phyloP scores from a whole-genome alignment of 2,329 filamentous ascomycete genomes.

The Sporothrix inflata region DNA sequence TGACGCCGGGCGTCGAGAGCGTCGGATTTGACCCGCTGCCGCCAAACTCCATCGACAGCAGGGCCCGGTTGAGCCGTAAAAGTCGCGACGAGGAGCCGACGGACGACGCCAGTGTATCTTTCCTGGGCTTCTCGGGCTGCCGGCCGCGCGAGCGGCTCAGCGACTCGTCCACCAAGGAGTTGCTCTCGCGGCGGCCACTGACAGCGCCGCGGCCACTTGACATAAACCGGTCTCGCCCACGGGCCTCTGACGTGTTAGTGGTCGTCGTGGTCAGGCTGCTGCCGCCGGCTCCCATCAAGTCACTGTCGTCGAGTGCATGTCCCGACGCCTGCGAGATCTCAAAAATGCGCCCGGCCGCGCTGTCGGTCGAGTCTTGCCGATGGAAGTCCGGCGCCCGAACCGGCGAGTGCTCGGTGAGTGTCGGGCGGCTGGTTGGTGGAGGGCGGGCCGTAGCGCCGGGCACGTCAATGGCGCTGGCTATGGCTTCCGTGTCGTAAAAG shows the following conservation, averaged over 20 bases:
- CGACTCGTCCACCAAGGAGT: background rate
- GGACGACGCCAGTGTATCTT: slow-evolving; percentile 20
- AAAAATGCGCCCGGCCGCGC: slow-evolving; percentile 61
- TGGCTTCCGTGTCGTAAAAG: slow-evolving; percentile 64
- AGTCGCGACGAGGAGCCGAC: slow-evolving; percentile 29
- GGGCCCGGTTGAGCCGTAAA: slow-evolving; percentile 26
- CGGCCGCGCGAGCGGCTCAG: slow-evolving; percentile 7
- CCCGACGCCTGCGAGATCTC: slow-evolving; percentile 56
- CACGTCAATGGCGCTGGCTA: slow-evolving; percentile 57
- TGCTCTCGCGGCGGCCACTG: background rate
- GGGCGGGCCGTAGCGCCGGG: slow-evolving; percentile 39
- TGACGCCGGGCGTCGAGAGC: background rate
- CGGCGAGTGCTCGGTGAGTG: background rate
- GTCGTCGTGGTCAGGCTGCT: background rate
- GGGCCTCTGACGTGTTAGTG: background rate
- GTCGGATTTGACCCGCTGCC: slow-evolving; percentile 29
- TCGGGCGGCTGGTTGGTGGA: background rate
- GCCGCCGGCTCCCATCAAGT: background rate
- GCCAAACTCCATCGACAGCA: slow-evolving; percentile 30
- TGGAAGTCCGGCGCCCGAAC: slow-evolving; percentile 34
- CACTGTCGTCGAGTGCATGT: slow-evolving; percentile 36
- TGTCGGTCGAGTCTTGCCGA: slow-evolving; percentile 62
- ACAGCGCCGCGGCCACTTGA: background rate
- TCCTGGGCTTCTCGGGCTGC: background rate
- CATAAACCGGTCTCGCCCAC: background rate